Evolutionary conservation across 192 early-diverging fungal species (phyloP), one percentile per base, ranked within the genome.

Genomic region (Coemansia sp.): DNA sequence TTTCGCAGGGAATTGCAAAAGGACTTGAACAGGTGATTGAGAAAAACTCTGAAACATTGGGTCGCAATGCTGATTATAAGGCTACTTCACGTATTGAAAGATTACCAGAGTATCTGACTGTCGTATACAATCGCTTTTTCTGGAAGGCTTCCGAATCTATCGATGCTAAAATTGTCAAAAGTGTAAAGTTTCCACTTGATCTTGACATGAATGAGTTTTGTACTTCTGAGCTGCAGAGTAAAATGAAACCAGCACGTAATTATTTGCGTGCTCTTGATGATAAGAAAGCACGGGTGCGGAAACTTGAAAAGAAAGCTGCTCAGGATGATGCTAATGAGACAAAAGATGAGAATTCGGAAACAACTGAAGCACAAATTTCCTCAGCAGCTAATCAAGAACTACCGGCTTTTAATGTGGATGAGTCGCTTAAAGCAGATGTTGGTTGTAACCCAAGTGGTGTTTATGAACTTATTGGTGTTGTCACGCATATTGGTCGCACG

Each of bases 401-500:
- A 31, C 24, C 54, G 39, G 65, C 76, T 23, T 70, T 76, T 55
- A 73, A 78, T 59, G 77, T 95, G 19, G 86, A 92, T 64, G 78
- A 87, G 25, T 89, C 87, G 29, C 74, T 99, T 31, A 83, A 83
- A 22, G 81, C 87, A 29, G 96, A 98, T 78, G 75, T 85, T 17
- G 96, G 96, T 0, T 87, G 87, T 56, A 97, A 95, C 61, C 87
- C 90, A 3, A 90, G 89, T 42, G 97, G 95, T 19, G 79, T 91
- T 57, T 99, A 99, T 71, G 97, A 99, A 55, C 74, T 99, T 4
- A 85, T 92, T 50, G 94, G 94, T 51, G 93, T 98, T 2, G 83
- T 99, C 42, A 99, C 97, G 11, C 97, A 99, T 72, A 86, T 91
- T 51, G 97, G 97, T n/a, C 88, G 95, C 17, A 88, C 90, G 5